Conservation (phyloP, 2,329 filamentous ascomycete species). For the Aspergillus glaucus region DNA sequence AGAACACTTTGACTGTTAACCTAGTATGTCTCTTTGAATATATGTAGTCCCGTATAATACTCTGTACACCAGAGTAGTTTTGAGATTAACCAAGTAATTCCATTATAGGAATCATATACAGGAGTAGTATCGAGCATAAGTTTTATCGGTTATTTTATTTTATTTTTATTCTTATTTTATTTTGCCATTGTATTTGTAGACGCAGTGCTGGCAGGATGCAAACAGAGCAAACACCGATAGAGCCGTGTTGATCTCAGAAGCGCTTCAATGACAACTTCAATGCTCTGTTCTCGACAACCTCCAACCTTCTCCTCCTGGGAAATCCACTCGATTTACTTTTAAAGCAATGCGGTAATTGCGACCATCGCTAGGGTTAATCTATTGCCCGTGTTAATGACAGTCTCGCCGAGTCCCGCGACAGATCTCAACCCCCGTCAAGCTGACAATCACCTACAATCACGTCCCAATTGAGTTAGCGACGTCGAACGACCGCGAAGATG, state of each 20-base stretch:
- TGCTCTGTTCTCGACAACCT: not conserved
- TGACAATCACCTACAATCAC: not conserved
- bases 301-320: not conserved
- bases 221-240: constrained; percentile 12
- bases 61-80: too few species aligned
- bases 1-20: too few species aligned
- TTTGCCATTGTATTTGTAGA: too few species aligned
- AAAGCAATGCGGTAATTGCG: not conserved
- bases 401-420: constrained; percentile 1
- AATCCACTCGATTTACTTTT: not conserved
- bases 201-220: constrained; percentile 3
- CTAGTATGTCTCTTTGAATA: too few species aligned
- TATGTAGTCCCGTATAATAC: too few species aligned
- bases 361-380: not conserved
- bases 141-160: too few species aligned
- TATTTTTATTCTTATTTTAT: too few species aligned
- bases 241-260: constrained; percentile 1
- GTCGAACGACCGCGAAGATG: constrained; percentile 49
- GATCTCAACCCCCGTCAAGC: constrained; percentile 1
- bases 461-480: constrained; percentile 3
- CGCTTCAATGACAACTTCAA: constrained; percentile 1
- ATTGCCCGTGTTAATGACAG: constrained; percentile 8
- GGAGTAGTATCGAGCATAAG: too few species aligned
- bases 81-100: too few species aligned
- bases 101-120: too few species aligned